Evolutionary conservation across 208 protist species (phyloP), one percentile per base, ranked within the genome.

Genomic region (Trypanosoma cruzi): DNA sequence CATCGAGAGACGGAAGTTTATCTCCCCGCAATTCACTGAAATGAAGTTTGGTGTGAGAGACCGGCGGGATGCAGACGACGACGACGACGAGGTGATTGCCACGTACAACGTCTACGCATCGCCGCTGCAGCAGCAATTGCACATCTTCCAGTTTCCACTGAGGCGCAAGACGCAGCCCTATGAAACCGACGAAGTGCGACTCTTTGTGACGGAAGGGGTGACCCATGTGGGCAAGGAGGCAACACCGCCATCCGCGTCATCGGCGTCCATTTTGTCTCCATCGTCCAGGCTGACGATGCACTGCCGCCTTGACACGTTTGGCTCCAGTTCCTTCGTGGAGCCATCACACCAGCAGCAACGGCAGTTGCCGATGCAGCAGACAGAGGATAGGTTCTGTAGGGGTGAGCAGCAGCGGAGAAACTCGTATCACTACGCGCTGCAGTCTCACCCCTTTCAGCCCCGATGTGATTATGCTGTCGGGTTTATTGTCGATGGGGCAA

Each of bases 81-180:
- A 68, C 22, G 75, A 86, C 46, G 90, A 95, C 59, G 85, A 93
- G 31, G 82, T 97, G 0, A 79, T 97, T 18, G 87, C 81, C 1
- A 84, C 85, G 0, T 95, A 92, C 40, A 87, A 80, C 40, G 86
- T 97, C 0, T 97, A 89, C 64, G 67, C 81, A 37, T 82, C 87
- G 10, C 75, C 85, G 20, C 71, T 92, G 13, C 70, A 77, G 20
- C 69, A 85, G 0, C 78, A 93, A 24, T 52, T 89, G 22, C 90
- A 97, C 53, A 77, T 97, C 49, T 96, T 97, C 61, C 90, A 96
- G 70, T 97, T 90, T 66, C 89, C 93, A 20, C 62, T 95, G 50
- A 79, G 93, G 6, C 61, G 72, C 5, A 80, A 64, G 28, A 67
- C 84, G 20, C 81, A 89, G 0, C 88, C 90, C 5, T 95, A 96